phyloP scores from a whole-genome alignment of 179 eudicot species.

The Spergularia azorica region DNA sequence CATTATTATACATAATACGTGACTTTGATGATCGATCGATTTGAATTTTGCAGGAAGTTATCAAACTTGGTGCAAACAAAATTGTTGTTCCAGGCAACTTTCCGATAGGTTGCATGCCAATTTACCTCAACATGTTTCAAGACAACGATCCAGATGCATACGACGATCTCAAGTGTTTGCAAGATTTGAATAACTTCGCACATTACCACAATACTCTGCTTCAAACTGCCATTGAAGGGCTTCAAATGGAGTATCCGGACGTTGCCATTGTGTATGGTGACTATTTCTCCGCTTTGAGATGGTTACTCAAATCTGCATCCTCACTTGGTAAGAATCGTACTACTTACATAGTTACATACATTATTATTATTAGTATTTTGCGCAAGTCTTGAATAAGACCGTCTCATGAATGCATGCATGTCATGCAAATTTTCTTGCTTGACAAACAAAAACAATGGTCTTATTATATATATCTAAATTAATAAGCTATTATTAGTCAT shows the following conservation, averaged over 20 bases:
- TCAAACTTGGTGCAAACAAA: background rate
- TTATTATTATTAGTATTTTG: no score
- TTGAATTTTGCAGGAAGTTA: background rate
- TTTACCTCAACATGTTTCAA: conserved; percentile 5
- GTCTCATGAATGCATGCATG: background rate
- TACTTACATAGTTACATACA: no score
- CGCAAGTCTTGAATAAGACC: background rate
- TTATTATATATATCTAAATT: no score
- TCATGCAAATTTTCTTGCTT: no score
- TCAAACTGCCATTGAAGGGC: background rate
- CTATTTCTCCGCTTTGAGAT: conserved; percentile 17
- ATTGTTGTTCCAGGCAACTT: conserved; percentile 21
- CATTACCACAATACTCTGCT: background rate
- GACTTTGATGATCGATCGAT: background rate
- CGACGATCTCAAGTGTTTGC: conserved; percentile 9
- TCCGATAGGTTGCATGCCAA: conserved; percentile 13
- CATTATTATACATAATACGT: background rate
- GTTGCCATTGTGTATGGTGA: conserved; percentile 23
- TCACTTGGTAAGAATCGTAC: conserved; percentile 4
- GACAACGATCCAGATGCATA: background rate
- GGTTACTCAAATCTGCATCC: conserved; percentile 8
- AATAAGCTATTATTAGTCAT: no score
- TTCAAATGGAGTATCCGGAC: background rate
- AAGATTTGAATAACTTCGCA: background rate
- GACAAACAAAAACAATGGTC: no score